Base-by-base conservation (phyloP, 345 rosid genomes). In the Durio zibethinus region DNA sequence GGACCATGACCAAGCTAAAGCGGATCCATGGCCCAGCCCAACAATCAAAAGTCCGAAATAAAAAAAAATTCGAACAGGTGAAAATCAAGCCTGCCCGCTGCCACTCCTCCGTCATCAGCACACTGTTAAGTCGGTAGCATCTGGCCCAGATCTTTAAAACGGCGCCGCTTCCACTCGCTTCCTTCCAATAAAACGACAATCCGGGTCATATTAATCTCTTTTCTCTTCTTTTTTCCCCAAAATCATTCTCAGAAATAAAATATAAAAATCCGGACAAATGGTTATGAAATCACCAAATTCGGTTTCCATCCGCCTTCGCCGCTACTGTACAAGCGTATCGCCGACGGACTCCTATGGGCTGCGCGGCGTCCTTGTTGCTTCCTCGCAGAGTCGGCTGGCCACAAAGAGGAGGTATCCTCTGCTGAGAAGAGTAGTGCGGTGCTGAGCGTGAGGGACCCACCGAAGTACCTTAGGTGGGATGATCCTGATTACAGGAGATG, bases 401-500 rank as follows among this genome's bases (percentile, higher is more conserved):
- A 60, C 25, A 86, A 84, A 76, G 90, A 82, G 76, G 77, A 84
- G 25, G 84, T 74, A 16, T 83, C 90, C 64, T 21, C 73, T 36
- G 53, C 77, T 72, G 89, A 82, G 11, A 80, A 80, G 77, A 77
- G 47, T 54, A n/a, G 76, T 47, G 71, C 79, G 38, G 77, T 74
- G 12, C 69, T 82, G 78, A 85, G 72, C 27, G 74, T 76, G 53
- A 71, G 54, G 68, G 80, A 86, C n/a, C 81, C 83, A 38, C 83
- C 83, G 4, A 87, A 42, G 77, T 80, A 81, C 54, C 77, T 80
- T 53, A 82, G 87, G 23, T 82, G 78, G 86, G 89, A 92, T 57
- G 84, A 88, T 89, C 92, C 90, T 79, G 92, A 89, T 81, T 92
- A 85, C 80, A 82, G 96, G 75, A 89, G 84, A 62, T 92, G 99